Percentiles rank a stretch among this genome's conserved stretches.
Conservation (phyloP, 2,329 filamentous ascomycete species). For the Paecilomyces formosus region DNA sequence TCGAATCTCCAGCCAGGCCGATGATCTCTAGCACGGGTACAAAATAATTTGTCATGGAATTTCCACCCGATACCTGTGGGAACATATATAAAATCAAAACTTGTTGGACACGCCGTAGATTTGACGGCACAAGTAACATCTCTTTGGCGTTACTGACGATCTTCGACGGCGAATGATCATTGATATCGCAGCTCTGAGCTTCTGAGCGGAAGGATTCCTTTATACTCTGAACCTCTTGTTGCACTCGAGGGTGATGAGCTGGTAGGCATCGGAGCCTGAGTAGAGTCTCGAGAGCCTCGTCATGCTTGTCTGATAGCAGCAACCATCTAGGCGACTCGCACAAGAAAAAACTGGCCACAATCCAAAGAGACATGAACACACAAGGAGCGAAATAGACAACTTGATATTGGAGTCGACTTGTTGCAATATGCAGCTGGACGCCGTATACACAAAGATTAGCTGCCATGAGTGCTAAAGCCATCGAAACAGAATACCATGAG, state of each 20-base stretch:
- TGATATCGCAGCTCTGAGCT: background rate
- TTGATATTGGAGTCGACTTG: slow-evolving; percentile 25
- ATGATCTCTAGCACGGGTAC: slow-evolving; percentile 36
- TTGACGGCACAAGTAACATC: slow-evolving; percentile 28
- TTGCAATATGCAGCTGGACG: slow-evolving; percentile 20
- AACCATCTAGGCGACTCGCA: slow-evolving; percentile 31
- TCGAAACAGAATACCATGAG: slow-evolving; percentile 31
- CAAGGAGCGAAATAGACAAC: slow-evolving; percentile 22
- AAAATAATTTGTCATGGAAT: slow-evolving; percentile 38
- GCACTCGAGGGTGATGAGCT: slow-evolving; percentile 18
- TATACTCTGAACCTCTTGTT: slow-evolving; percentile 21
- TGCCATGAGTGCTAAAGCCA: slow-evolving; percentile 25
- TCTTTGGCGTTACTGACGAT: slow-evolving; percentile 24
- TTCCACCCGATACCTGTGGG: slow-evolving; percentile 39
- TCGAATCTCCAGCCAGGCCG: slow-evolving; percentile 22
- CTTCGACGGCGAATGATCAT: slow-evolving; percentile 5
- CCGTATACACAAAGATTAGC: slow-evolving; percentile 30
- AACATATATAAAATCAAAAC: slow-evolving; percentile 31
- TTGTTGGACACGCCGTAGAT: slow-evolving; percentile 35
- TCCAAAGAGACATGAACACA: slow-evolving; percentile 20
- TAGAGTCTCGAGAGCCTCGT: slow-evolving; percentile 21
- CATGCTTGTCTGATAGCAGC: slow-evolving; percentile 15
- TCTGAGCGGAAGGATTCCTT: slow-evolving; percentile 12
- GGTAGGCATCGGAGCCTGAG: slow-evolving; percentile 23
- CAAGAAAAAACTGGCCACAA: slow-evolving; percentile 22